phyloP scores from a whole-genome alignment of 1,284 basidiomycete genomes.

The Erythrobasidium hasegawianum region DNA sequence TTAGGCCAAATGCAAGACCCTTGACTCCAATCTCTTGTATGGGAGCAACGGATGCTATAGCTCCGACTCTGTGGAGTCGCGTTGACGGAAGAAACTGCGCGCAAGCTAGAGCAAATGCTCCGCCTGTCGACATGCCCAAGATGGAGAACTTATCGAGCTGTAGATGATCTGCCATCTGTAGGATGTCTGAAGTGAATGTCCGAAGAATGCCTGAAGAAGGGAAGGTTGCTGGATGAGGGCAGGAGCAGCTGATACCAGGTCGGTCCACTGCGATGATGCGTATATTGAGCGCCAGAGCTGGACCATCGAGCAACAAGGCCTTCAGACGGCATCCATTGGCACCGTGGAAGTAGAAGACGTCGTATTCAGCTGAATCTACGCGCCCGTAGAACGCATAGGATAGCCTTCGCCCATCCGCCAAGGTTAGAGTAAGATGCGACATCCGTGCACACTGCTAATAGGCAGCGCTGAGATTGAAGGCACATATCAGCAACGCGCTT shows the following conservation, averaged over 20 bases:
- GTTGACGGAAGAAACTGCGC: neutral
- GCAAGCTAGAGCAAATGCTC: conserved; percentile 17
- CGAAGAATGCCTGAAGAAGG: neutral
- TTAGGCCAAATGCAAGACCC: too few relatives aligned
- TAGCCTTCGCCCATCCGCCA: neutral
- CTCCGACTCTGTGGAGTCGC: neutral
- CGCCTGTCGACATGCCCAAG: conserved; percentile 12
- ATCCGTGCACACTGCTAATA: too few relatives aligned
- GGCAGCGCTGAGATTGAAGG: too few relatives aligned
- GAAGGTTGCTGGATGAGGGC: neutral
- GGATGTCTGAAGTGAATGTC: neutral
- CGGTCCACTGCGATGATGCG: conserved; percentile 22
- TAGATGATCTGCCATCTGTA: neutral
- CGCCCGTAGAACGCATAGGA: neutral
- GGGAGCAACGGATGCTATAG: conserved; percentile 10
- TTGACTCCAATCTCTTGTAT: neutral
- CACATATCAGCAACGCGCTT: too few relatives aligned
- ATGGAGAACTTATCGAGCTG: neutral
- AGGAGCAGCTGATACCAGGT: conserved; percentile 18
- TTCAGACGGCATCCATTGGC: conserved; percentile 4
- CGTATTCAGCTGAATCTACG: neutral
- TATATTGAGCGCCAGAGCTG: neutral
- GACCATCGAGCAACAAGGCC: neutral
- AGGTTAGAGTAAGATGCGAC: neutral
- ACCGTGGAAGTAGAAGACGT: conserved; percentile 28